Evolutionary conservation across 2,329 filamentous ascomycete species (phyloP), one percentile per base, ranked within the genome.

Genomic region (Harringtonia aguacate): DNA sequence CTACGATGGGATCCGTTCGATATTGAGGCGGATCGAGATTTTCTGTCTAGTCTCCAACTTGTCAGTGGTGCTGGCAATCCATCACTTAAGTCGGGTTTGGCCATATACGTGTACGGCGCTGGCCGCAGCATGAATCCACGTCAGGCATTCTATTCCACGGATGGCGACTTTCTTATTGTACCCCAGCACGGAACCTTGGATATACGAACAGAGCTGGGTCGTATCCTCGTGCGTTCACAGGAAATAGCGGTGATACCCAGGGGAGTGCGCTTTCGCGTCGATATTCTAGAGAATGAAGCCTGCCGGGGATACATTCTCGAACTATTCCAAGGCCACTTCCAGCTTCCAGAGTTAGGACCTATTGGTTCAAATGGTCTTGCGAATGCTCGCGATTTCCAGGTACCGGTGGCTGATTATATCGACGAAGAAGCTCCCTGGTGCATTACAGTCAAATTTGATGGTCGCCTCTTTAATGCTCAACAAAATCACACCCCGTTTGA

Each of bases 111-210:
- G 46, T 94, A 85, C 58, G 82, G 84, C 1, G 84, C 82, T 0
- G 84, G 84, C 15, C 81, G 77, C 58, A 78, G 80, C 56, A 94
- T 94, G 87, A 69, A 70, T 36, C 65, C 72, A 15, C 74, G 75
- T 31, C 70, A 81, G 39, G 86, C 85, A 1, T 92, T 89, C 59
- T 92, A 89, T 68, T 88, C 82, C 2, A 82, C 86, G 0, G 85
- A 90, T 56, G 85, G 85, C 9, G 85, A 90, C 58, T 75, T 86
- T 53, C 62, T 89, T 40, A 79, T 90, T 49, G 81, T 89, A 12
- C 71, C 81, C 2, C 85, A 89, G 57, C 76, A 85, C 50, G 85
- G 84, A 3, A 70, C 73, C 12, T 64, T 89, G 28, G 82, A 89
- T 55, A 82, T 90, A 48, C 75, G 79, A 53, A 89, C 85, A 2